Evolutionary conservation across 2,329 filamentous ascomycete species (phyloP).

Genomic region (Pseudogymnoascus sp.): DNA sequence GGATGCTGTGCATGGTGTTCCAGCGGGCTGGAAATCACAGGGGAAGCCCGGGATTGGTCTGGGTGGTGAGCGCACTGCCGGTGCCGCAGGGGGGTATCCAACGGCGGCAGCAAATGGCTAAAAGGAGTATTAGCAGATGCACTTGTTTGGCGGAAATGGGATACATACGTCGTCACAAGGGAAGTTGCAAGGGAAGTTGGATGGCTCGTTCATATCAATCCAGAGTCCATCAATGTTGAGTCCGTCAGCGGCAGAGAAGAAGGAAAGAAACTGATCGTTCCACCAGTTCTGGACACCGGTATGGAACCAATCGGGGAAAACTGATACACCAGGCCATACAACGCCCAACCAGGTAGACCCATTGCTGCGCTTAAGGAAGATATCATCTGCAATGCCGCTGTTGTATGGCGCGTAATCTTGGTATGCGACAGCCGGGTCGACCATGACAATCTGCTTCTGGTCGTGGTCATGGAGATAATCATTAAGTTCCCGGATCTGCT

Average conservation of each 20-base stretch:
- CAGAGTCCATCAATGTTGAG: constrained; percentile 71
- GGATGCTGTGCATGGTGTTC: constrained; percentile 29
- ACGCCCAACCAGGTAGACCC: constrained; percentile 53
- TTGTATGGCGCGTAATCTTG: constrained; percentile 43
- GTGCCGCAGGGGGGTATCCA: constrained; percentile 51
- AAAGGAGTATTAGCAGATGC: not conserved
- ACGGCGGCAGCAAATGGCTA: constrained; percentile 29
- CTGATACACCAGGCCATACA: constrained; percentile 68
- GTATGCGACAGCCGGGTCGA: constrained; percentile 58
- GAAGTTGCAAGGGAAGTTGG: constrained; percentile 43
- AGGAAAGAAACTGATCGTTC: constrained; percentile 56
- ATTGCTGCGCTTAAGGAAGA: constrained; percentile 44
- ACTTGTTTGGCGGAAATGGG: not conserved
- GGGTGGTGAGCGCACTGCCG: constrained; percentile 53
- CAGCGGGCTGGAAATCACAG: constrained; percentile 53
- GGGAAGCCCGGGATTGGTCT: constrained; percentile 62
- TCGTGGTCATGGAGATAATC: constrained; percentile 56
- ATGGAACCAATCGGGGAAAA: constrained; percentile 71
- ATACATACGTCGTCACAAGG: constrained; percentile 39
- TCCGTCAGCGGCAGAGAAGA: constrained; percentile 55
- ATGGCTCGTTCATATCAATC: constrained; percentile 61
- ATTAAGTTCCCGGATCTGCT: constrained; percentile 56
- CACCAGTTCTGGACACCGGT: constrained; percentile 57
- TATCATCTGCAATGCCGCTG: constrained; percentile 38
- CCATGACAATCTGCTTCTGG: constrained; percentile 69